Evolutionary conservation across 305 asterid species (phyloP).

Genomic region (Plantago coronopus): DNA sequence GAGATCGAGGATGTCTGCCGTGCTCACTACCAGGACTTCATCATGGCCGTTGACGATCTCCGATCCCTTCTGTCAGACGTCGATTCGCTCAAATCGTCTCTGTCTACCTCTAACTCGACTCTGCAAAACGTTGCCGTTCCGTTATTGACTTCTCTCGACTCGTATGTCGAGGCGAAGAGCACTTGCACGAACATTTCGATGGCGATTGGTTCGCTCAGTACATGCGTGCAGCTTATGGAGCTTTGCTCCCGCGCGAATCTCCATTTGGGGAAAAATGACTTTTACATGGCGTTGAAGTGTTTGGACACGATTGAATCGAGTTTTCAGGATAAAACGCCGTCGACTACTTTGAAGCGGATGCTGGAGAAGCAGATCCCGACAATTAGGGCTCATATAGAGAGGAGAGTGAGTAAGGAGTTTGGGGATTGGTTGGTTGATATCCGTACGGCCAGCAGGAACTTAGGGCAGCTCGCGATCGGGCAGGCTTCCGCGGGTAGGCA

Average conservation of each 20-base stretch:
- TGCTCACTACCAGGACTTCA: constrained; percentile 92
- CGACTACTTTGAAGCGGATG: constrained; percentile 60
- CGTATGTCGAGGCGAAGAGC: constrained; percentile 66
- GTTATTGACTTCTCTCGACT: constrained; percentile 63
- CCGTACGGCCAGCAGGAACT: constrained; percentile 72
- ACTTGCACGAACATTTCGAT: constrained; percentile 56
- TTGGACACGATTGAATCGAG: constrained; percentile 68
- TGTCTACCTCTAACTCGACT: constrained; percentile 58
- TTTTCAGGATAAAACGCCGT: constrained; percentile 54
- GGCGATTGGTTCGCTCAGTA: constrained; percentile 63
- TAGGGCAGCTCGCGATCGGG: constrained; percentile 93
- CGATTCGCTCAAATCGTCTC: constrained; percentile 77
- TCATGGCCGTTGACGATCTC: constrained; percentile 93
- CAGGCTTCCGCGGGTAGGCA: constrained; percentile 96
- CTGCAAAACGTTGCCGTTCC: constrained; percentile 88
- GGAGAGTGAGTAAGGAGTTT: constrained; percentile 72
- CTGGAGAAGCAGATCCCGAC: constrained; percentile 93
- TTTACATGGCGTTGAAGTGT: constrained; percentile 87
- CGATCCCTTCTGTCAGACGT: constrained; percentile 89
- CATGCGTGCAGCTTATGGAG: constrained; percentile 59
- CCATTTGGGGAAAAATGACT: constrained; percentile 53
- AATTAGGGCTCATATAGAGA: constrained; percentile 68
- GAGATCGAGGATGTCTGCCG: constrained; percentile 96
- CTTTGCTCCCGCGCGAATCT: constrained; percentile 69
- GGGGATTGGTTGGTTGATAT: constrained; percentile 96